Base-by-base conservation (phyloP, 148 eudicot species). In the Nepenthes mirabilis region DNA sequence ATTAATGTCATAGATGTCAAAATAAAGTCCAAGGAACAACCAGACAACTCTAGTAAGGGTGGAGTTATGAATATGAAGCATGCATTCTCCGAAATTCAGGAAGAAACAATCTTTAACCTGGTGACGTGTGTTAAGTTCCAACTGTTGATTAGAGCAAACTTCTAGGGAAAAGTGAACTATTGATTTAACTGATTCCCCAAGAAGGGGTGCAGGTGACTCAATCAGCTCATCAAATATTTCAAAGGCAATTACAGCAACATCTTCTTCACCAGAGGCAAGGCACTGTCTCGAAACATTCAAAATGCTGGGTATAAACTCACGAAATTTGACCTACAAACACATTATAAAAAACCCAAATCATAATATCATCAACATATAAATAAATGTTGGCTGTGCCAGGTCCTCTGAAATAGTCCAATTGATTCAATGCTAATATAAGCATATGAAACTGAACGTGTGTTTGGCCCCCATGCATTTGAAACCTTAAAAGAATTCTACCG, bases 201-300 rank as follows among this genome's bases (percentile, higher is more conserved):
- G 88, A 63, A 91, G 96, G 56, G 98, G 98, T 13, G 98, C 96
- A 58, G 98, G 98, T 59, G 96, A 88, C 73, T 91, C 98, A 63
- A 91, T 91, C 72, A 91, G 77, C 80, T 91, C 98, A 66, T 91
- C 98, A 83, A 91, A 91, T 62, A 91, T 91, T 80, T 91, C 98
- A 53, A 91, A 91, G 59, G 98, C 96, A 83, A 91, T 82, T 54
- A 88, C 77, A 61, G 94, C 96, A 67, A 88, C 83, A 77, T 91
- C 96, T 74, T 88, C 98, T 45, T 91, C 98, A 8, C 98, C 98
- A 65, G 91, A 80, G 49, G 90, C 96, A 75, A 91, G 93, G 70
- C 94, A 91, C 74, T 91, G 90, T 60, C 91, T 85, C 43, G 98
- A 85, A 36, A 85, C 96, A 80, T 85, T 82, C 74, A 91, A 85